A percentile compares a stretch with the other conserved stretches of the same genome.
Conservation (phyloP, 768 basidiomycete species). For the Suillus americanus region DNA sequence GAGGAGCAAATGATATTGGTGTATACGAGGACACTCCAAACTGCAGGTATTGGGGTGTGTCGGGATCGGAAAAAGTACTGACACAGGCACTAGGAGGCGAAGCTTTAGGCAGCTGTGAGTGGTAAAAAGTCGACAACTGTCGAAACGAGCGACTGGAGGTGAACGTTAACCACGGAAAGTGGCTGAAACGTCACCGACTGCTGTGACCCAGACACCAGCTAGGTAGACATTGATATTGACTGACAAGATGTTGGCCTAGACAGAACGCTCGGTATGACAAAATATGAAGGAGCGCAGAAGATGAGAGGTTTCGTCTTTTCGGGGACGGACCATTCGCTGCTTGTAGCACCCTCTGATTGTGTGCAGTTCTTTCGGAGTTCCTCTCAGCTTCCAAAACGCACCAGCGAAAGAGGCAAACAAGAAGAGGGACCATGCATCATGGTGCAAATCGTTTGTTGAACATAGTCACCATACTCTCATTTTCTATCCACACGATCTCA, state of each 20-base stretch:
- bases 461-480: too few species aligned
- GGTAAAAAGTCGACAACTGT: not conserved
- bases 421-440: constrained; percentile 14
- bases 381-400: constrained; percentile 32
- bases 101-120: too few species aligned
- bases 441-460: too few species aligned
- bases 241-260: constrained; percentile 10
- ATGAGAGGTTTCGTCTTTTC: constrained; percentile 25
- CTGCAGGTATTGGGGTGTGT: too few species aligned
- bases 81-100: too few species aligned
- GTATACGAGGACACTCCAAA: too few species aligned
- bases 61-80: too few species aligned
- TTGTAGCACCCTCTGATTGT: not conserved
- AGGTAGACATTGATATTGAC: constrained; percentile 7
- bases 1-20: too few species aligned
- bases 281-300: constrained; percentile 35
- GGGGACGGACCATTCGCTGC: constrained; percentile 1
- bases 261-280: constrained; percentile 29
- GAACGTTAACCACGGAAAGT: not conserved
- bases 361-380: not conserved
- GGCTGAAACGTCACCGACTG: not conserved
- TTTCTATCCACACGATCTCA: too few species aligned
- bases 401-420: constrained; percentile 63
- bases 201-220: not conserved
- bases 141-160: not conserved